phyloP scores from a whole-genome alignment of 306 rosid species.

The Luffa acutangula region DNA sequence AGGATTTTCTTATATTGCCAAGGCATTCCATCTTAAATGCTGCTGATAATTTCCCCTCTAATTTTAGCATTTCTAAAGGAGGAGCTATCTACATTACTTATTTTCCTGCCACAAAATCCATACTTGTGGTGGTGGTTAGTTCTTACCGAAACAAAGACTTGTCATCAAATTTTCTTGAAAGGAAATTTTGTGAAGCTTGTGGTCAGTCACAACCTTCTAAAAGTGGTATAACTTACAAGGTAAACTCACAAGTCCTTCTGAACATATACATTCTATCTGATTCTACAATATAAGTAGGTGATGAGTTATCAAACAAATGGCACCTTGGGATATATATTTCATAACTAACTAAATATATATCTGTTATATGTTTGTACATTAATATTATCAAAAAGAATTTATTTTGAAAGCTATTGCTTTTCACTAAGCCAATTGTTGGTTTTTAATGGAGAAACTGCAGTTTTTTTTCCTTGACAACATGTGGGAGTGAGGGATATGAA shows the following conservation, averaged over 20 bases:
- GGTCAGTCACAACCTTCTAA: conserved; percentile 40
- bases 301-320: not conserved
- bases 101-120: conserved; percentile 60
- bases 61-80: conserved; percentile 72
- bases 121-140: conserved; percentile 67
- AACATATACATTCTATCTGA: not conserved
- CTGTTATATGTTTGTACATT: not conserved
- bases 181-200: conserved; percentile 75
- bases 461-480: not conserved
- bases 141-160: conserved; percentile 86
- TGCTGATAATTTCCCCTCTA: not conserved
- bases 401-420: not conserved
- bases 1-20: not conserved
- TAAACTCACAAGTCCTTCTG: conserved; percentile 14
- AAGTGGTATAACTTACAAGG: conserved; percentile 53
- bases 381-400: not conserved
- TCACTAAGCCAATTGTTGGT: not conserved
- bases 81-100: conserved; percentile 67
- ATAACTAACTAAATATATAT: not conserved
- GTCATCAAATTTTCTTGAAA: conserved; percentile 62
- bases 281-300: not conserved
- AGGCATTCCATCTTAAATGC: not conserved
- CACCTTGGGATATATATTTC: not conserved
- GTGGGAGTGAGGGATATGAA: too few relatives aligned
- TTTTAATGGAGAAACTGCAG: not conserved